Percentiles rank a stretch among this genome's conserved stretches.
phyloP scores from a whole-genome alignment of 2,329 filamentous ascomycete genomes.

The Hawksworthiomyces lignivorus region DNA sequence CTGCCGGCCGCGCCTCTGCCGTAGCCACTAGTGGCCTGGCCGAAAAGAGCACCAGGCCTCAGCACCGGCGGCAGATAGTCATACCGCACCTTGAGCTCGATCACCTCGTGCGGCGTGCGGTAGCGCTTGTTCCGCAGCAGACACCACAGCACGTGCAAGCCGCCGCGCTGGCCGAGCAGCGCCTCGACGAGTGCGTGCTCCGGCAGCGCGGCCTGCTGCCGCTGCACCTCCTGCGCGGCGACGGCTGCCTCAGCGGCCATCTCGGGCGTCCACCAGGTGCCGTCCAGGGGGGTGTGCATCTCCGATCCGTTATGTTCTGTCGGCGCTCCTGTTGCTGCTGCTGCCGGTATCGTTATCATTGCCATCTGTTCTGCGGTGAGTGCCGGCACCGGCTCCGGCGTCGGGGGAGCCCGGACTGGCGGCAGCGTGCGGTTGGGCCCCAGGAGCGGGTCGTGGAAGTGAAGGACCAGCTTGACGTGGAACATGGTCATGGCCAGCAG shows the following conservation, averaged over 20 bases:
- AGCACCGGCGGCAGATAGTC: constrained; percentile 32
- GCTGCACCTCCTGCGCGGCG: neutral
- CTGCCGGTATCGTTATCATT: too few species aligned
- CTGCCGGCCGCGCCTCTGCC: constrained; percentile 15
- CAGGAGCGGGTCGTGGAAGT: constrained; percentile 55
- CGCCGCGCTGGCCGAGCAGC: constrained; percentile 49
- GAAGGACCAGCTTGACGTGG: constrained; percentile 64
- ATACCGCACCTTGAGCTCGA: constrained; percentile 53
- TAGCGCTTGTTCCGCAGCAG: constrained; percentile 51
- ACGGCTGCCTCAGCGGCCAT: neutral
- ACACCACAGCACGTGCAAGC: constrained; percentile 48
- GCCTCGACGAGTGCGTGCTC: constrained; percentile 38
- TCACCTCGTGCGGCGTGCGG: constrained; percentile 38
- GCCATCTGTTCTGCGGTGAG: too few species aligned
- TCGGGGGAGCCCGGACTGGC: neutral
- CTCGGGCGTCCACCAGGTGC: too few species aligned
- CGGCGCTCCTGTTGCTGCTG: too few species aligned
- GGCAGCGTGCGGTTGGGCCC: constrained; percentile 37
- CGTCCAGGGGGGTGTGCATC: too few species aligned
- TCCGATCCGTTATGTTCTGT: too few species aligned
- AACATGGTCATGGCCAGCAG: constrained; percentile 57
- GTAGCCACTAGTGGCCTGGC: too few species aligned
- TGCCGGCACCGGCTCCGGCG: neutral
- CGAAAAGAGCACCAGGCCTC: too few species aligned
- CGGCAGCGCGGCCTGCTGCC: neutral